Evolutionary conservation across 2,329 filamentous ascomycete species (phyloP), one percentile per base, ranked within the genome.

Genomic region (Gaeumannomyces sp.): DNA sequence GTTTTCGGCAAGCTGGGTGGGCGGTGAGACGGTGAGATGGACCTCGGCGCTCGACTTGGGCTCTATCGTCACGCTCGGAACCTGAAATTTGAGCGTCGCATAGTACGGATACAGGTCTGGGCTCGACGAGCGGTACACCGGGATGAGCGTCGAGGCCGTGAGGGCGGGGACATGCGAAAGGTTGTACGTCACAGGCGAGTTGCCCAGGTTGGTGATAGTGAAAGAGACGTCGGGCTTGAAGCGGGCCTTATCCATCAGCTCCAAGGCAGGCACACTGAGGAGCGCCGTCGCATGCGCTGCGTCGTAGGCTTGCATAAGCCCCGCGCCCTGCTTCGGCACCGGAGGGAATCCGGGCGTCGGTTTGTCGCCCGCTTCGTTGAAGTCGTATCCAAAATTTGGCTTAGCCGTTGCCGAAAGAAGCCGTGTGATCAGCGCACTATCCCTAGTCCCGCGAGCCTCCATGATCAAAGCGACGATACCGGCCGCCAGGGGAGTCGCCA

Each of bases 291-390:
- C 71, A 59, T 77, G 72, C 8, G 78, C 74, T 1, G 77, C 77
- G 61, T 79, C 74, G 65, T 73, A 77, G 14, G 77, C 78, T 59
- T 80, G 74, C 28, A 81, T 70, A 5, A 81, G 71, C 3, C 79
- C 80, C 59, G 71, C 76, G 45, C 80, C 80, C 68, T 79, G 77
- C 65, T 81, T 78, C 5, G 76, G 70, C 3, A 79, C 76, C 8
- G 79, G 62, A 5, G 53, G 19, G 4, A 63, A 4, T 73, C 53
- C 62, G 31, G 50, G 19, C 8, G 6, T 38, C 22, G 7, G 50
- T 16, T n/a, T n/a, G 60, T 38, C 6, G 29, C 29, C 29, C 29
- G 29, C 8, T 45, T 45, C 14, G 38, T 16, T 19, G 38, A 19
- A 2, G 3, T 10, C 62, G 53, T 27, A 22, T 27, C 31, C 56